These are phyloP conservation scores for Phytophthora capsici DNA, from an alignment of 352 stramenopile genomes.

Conservation along the genomic window DNA sequence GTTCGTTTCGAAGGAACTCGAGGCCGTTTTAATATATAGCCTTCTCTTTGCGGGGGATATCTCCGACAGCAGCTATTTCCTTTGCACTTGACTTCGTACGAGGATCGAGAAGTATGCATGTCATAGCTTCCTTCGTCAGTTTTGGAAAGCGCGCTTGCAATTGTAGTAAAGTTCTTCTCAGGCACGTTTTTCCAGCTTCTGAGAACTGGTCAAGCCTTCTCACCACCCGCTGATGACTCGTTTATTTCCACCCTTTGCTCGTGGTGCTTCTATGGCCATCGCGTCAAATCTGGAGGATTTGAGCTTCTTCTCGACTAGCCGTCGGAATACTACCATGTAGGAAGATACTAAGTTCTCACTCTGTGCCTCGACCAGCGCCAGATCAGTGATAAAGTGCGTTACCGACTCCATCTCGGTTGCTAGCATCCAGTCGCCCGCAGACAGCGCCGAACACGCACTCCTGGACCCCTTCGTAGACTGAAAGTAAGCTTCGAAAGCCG, in stretches of 20 bases:
- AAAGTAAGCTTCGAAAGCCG: no score
- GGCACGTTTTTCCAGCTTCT: neutral
- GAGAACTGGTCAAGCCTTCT: neutral
- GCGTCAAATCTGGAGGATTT: no score
- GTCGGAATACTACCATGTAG: no score
- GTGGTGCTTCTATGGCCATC: no score
- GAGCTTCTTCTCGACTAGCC: no score
- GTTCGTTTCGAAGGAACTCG: neutral
- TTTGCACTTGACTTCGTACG: constrained; percentile 6
- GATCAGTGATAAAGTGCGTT: constrained; percentile 4
- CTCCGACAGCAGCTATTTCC: constrained; percentile 2
- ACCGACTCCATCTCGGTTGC: neutral
- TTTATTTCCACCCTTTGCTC: neutral
- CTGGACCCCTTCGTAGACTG: no score
- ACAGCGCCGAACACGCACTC: neutral
- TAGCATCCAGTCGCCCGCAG: neutral
- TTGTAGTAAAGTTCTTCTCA: no score
- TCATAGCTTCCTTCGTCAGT: no score
- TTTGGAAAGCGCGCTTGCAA: no score
- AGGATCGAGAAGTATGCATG: no score
- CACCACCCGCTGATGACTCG: neutral
- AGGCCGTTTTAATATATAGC: neutral
- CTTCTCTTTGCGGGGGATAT: neutral
- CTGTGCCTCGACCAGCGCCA: no score
- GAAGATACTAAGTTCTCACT: no score